A percentile compares a stretch with the other conserved stretches of the same genome.
Evolutionary conservation across 257 asterid genomes (phyloP).

Genomic region (Nemophila menziesii): DNA sequence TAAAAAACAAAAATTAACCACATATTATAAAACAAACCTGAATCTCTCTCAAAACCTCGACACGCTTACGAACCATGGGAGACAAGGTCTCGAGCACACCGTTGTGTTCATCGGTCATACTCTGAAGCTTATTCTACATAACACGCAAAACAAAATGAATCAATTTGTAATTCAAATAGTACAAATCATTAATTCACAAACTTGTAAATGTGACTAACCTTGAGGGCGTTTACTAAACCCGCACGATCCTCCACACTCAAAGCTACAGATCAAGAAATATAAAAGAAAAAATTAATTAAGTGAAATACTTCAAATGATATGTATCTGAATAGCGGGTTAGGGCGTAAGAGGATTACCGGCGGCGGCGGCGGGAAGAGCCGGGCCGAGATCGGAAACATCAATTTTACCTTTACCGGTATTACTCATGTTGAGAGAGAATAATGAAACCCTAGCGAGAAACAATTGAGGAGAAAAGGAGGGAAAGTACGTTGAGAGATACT

Average conservation of each 20-base stretch:
- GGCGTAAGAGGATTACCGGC: conserved; percentile 39
- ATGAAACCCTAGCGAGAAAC: conserved; percentile 7
- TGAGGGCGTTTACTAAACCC: conserved; percentile 62
- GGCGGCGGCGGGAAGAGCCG: conserved; percentile 82
- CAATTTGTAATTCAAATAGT: neutral
- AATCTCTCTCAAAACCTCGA: conserved; percentile 48
- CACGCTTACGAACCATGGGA: conserved; percentile 56
- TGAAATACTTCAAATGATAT: neutral
- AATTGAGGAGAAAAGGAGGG: conserved; percentile 13
- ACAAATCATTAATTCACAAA: neutral
- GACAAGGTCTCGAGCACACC: conserved; percentile 48
- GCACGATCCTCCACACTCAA: conserved; percentile 78
- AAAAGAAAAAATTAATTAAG: neutral
- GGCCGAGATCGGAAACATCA: conserved; percentile 42
- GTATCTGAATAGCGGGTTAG: neutral
- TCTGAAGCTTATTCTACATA: conserved; percentile 52
- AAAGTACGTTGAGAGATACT: neutral
- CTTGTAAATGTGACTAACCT: conserved; percentile 25
- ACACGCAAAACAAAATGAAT: conserved; percentile 1
- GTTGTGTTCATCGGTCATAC: conserved; percentile 49
- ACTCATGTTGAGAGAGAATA: conserved; percentile 24
- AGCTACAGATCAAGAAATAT: conserved; percentile 28
- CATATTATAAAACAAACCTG: conserved; percentile 61
- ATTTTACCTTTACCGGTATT: conserved; percentile 29
- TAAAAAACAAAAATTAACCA: too few relatives aligned